Percentiles rank a stretch among this genome's conserved stretches.
phyloP scores from a whole-genome alignment of 2,329 filamentous ascomycete species.

The Fusarium marasasianum region DNA sequence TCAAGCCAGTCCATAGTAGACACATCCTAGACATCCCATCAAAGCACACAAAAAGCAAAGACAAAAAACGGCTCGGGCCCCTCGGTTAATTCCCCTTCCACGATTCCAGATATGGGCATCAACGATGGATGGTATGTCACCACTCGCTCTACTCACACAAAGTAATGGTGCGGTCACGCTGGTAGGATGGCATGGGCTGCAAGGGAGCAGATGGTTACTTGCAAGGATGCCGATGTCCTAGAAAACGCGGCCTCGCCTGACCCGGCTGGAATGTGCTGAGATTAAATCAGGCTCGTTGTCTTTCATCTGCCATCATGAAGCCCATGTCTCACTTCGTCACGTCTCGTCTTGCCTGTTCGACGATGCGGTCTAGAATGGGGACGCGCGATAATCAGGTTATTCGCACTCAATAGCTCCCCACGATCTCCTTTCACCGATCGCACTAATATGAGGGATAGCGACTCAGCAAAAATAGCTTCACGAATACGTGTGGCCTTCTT shows the following conservation, averaged over 20 bases:
- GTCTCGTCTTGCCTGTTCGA: constrained; percentile 15
- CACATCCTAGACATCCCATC: constrained; percentile 1
- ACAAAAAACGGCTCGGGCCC: constrained; percentile 23
- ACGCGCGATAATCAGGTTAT: constrained; percentile 27
- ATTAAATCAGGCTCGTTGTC: constrained; percentile 16
- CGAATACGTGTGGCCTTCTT: background rate
- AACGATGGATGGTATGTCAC: background rate
- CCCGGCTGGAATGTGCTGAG: constrained; percentile 23
- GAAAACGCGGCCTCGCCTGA: background rate
- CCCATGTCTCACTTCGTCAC: constrained; percentile 24
- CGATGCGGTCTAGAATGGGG: constrained; percentile 24
- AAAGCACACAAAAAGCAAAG: constrained; percentile 23
- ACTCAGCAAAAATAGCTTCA: constrained; percentile 1
- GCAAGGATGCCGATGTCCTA: constrained; percentile 11
- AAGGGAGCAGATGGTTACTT: constrained; percentile 23
- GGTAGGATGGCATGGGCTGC: constrained; percentile 13
- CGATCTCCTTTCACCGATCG: constrained; percentile 1
- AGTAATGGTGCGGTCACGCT: constrained; percentile 6
- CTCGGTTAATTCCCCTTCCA: constrained; percentile 14
- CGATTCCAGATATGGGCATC: constrained; percentile 2
- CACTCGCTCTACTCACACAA: background rate
- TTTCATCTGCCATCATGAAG: constrained; percentile 7
- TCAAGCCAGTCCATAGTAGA: background rate
- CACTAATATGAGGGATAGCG: background rate
- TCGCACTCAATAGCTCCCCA: constrained; percentile 14